phyloP scores from a whole-genome alignment of 257 asterid genomes.

The Jacaranda copaia region DNA sequence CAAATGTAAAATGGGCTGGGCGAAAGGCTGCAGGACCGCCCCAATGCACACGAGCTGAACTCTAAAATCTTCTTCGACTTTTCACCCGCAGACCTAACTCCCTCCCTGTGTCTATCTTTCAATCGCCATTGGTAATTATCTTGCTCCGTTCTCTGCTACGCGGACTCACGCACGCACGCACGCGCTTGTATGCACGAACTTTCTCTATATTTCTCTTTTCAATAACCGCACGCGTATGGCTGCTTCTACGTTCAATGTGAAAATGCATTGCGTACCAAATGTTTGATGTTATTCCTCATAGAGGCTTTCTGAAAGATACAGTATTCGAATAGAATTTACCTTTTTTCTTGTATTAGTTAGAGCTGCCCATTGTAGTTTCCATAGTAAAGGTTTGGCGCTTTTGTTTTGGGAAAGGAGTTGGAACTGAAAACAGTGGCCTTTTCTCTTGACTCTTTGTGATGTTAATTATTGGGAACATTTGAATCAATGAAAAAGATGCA shows the following conservation, averaged over 20 bases:
- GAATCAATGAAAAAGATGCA: not conserved
- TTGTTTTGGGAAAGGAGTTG: too few species aligned
- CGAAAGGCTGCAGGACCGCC: not conserved
- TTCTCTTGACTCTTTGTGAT: not conserved
- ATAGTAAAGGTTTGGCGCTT: not conserved
- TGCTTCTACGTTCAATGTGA: not conserved
- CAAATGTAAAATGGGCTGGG: not conserved
- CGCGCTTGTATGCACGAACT: not conserved
- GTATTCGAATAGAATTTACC: not conserved
- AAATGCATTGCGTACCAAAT: not conserved
- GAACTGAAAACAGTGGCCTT: not conserved
- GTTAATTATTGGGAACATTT: not conserved
- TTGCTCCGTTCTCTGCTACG: not conserved
- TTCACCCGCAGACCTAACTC: not conserved
- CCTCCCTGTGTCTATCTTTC: not conserved
- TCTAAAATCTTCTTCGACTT: not conserved
- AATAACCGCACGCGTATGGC: not conserved
- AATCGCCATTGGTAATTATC: constrained; percentile 17
- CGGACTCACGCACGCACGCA: not conserved
- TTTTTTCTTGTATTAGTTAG: not conserved
- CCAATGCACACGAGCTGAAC: not conserved
- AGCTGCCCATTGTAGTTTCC: not conserved
- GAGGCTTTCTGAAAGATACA: not conserved
- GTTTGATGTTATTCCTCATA: constrained; percentile 26
- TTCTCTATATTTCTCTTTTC: not conserved